A percentile compares a stretch with the other conserved stretches of the same genome.
These are phyloP conservation scores for Salvia rosmarinus DNA, from an alignment of 257 asterid genomes.

Conservation along the genomic window DNA sequence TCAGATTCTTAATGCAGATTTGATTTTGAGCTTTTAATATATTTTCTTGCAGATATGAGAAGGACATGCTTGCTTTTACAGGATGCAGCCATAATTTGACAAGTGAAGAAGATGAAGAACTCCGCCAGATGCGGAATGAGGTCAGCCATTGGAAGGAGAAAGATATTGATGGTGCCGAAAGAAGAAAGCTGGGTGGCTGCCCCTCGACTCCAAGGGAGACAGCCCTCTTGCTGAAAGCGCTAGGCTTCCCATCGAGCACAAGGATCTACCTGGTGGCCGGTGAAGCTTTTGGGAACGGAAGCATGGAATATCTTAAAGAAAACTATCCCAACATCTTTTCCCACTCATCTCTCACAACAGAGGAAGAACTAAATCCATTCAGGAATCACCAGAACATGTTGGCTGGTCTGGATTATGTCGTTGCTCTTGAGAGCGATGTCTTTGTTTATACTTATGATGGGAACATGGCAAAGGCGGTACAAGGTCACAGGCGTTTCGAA, in stretches of 20 bases:
- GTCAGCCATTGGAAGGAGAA: slow-evolving; percentile 98
- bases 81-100: slow-evolving; percentile 96
- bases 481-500: slow-evolving; percentile 92
- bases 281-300: slow-evolving; percentile 91
- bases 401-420: slow-evolving; percentile 92
- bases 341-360: slow-evolving; percentile 73
- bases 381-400: slow-evolving; percentile 90
- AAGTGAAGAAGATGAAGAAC: slow-evolving; percentile 79
- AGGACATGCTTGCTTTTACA: slow-evolving; percentile 97
- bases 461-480: slow-evolving; percentile 99
- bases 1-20: background rate
- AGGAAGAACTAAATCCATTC: slow-evolving; percentile 71
- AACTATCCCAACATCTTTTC: slow-evolving; percentile 79
- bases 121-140: slow-evolving; percentile 78
- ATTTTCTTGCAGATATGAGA: slow-evolving; percentile 76
- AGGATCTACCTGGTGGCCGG: slow-evolving; percentile 94
- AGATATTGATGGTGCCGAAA: slow-evolving; percentile 82
- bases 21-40: slow-evolving; percentile 13
- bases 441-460: slow-evolving; percentile 93
- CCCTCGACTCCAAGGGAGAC: slow-evolving; percentile 97
- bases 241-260: slow-evolving; percentile 74
- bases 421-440: slow-evolving; percentile 85
- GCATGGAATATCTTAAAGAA: slow-evolving; percentile 76
- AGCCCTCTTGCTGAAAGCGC: slow-evolving; percentile 81
- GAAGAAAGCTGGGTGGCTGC: slow-evolving; percentile 84